A percentile compares a stretch with the other conserved stretches of the same genome.
phyloP scores from a whole-genome alignment of 1,284 basidiomycete species.

The Ceratobasidium papillatum region DNA sequence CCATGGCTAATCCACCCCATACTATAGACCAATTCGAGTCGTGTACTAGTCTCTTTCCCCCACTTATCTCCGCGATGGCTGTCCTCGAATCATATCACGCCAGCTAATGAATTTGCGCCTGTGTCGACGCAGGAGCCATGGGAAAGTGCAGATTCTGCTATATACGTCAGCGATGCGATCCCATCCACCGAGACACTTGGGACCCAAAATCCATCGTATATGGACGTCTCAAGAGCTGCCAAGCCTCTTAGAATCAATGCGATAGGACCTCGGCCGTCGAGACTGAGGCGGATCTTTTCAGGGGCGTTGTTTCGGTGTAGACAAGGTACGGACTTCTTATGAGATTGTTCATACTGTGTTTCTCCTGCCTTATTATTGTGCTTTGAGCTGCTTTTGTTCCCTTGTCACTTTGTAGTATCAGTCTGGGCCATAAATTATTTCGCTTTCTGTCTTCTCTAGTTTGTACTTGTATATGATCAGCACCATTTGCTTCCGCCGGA shows the following conservation, averaged over 20 bases:
- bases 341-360: background rate
- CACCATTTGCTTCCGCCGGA: constrained; percentile 12
- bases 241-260: too few species aligned
- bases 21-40: background rate
- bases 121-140: background rate
- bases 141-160: background rate
- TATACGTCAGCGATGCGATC: constrained; percentile 13
- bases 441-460: background rate
- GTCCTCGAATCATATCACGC: background rate
- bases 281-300: background rate
- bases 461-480: background rate
- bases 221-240: background rate
- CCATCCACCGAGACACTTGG: too few species aligned
- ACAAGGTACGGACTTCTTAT: background rate
- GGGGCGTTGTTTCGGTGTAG: background rate
- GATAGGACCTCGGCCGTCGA: background rate
- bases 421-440: background rate
- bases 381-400: too few species aligned
- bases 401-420: background rate
- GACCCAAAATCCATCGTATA: background rate
- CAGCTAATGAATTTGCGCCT: background rate
- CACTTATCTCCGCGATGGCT: background rate
- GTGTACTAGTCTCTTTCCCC: background rate
- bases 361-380: background rate
- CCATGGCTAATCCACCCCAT: background rate